phyloP scores from a whole-genome alignment of 345 rosid species.

The Physaria fendleri region DNA sequence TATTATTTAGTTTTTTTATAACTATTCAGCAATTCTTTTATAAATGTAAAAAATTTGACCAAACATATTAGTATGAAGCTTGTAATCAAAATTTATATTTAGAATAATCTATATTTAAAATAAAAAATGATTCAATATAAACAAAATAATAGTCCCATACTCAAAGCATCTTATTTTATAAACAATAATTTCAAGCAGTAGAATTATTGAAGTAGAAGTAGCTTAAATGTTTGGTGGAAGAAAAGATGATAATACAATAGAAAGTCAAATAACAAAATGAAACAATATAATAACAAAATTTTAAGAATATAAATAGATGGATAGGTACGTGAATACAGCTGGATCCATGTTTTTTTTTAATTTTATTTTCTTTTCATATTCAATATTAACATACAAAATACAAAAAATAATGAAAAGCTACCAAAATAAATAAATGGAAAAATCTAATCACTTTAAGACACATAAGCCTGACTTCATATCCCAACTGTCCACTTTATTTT shows the following conservation, averaged over 20 bases:
- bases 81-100: background rate
- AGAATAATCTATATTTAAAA: background rate
- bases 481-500: slow-evolving; percentile 18
- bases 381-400: slow-evolving; percentile 14
- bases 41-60: background rate
- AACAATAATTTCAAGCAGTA: slow-evolving; percentile 6
- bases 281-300: background rate
- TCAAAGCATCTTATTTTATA: slow-evolving; percentile 4
- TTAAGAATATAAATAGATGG: slow-evolving; percentile 24
- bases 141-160: background rate
- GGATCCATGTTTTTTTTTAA: slow-evolving; percentile 42
- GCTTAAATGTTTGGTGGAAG: slow-evolving; percentile 25
- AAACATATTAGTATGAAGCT: background rate
- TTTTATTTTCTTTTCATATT: slow-evolving; percentile 14
- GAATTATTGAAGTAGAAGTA: slow-evolving; percentile 25
- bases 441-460: slow-evolving; percentile 47
- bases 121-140: too few relatives aligned
- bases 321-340: slow-evolving; percentile 62
- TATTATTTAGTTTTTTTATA: too few relatives aligned
- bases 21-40: background rate
- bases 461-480: slow-evolving; percentile 34
- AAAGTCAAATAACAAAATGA: slow-evolving; percentile 23
- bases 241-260: background rate
- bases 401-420: slow-evolving; percentile 24
- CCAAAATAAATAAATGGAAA: too few relatives aligned